Conservation (phyloP, 306 rosid species). For the Fragaria iinumae region DNA sequence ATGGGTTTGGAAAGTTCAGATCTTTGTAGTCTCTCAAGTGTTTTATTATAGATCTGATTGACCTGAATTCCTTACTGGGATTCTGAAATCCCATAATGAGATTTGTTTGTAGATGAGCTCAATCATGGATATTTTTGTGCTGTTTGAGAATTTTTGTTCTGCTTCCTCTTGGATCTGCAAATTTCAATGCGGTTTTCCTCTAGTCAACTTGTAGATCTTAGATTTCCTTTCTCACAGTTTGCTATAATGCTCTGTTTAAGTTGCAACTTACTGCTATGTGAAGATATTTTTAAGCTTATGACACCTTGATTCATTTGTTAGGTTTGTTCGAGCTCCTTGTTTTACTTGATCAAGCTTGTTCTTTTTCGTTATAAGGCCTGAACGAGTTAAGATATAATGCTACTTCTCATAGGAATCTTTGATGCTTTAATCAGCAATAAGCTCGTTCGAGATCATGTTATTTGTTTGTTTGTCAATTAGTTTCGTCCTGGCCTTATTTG, state of each 20-base stretch:
- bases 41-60: conserved; percentile 39
- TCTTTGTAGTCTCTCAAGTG: conserved; percentile 29
- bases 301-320: background rate
- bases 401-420: background rate
- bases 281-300: background rate
- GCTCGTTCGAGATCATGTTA: background rate
- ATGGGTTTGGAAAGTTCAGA: conserved; percentile 22
- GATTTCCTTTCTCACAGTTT: background rate
- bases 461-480: background rate
- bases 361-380: background rate
- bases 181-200: background rate
- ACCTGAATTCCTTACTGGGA: background rate
- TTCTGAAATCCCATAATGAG: conserved; percentile 18
- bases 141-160: conserved; percentile 11
- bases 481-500: background rate
- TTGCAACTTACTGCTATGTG: background rate
- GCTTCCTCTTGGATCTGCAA: conserved; percentile 38
- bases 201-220: conserved; percentile 5
- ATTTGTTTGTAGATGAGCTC: conserved; percentile 1
- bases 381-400: background rate
- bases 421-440: background rate
- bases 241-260: conserved; percentile 5
- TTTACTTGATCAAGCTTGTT: background rate
- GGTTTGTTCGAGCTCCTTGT: background rate
- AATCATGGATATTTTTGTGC: background rate